Conservation (phyloP, 192 early-diverging fungal species). For the Coemansia sp. region DNA sequence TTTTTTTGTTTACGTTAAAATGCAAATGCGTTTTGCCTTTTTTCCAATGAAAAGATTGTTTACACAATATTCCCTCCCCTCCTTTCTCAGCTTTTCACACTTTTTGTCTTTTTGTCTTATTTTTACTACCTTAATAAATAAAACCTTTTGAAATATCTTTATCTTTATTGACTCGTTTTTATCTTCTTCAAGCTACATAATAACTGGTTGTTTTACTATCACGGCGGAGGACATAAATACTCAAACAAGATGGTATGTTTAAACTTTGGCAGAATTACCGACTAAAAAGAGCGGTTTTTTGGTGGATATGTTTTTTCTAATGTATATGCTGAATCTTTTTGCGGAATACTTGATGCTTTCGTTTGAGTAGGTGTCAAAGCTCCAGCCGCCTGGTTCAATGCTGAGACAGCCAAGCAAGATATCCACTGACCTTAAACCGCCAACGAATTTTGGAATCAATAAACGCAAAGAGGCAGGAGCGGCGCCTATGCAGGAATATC, state of each 20-base stretch:
- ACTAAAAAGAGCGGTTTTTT: neutral
- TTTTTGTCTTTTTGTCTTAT: neutral
- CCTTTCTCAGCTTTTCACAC: neutral
- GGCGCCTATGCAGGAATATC: neutral
- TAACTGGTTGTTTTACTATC: neutral
- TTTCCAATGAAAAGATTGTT: neutral
- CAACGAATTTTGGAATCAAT: neutral
- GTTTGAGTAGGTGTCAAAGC: slow-evolving; percentile 7
- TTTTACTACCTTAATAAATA: neutral
- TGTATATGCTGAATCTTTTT: neutral
- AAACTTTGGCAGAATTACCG: neutral
- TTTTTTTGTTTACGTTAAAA: slow-evolving; percentile 19
- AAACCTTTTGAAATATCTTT: neutral
- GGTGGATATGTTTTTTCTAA: neutral
- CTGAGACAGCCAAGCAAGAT: slow-evolving; percentile 40
- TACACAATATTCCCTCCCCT: neutral
- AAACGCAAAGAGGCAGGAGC: slow-evolving; percentile 33
- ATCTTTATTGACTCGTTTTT: neutral
- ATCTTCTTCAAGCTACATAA: neutral
- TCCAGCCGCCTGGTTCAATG: slow-evolving; percentile 33
- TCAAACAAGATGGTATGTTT: neutral
- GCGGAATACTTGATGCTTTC: neutral
- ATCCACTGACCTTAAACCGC: slow-evolving; percentile 17
- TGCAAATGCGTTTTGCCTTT: neutral
- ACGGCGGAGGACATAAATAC: neutral